phyloP scores from a whole-genome alignment of 331 rosid species.

The Quercus phellos region DNA sequence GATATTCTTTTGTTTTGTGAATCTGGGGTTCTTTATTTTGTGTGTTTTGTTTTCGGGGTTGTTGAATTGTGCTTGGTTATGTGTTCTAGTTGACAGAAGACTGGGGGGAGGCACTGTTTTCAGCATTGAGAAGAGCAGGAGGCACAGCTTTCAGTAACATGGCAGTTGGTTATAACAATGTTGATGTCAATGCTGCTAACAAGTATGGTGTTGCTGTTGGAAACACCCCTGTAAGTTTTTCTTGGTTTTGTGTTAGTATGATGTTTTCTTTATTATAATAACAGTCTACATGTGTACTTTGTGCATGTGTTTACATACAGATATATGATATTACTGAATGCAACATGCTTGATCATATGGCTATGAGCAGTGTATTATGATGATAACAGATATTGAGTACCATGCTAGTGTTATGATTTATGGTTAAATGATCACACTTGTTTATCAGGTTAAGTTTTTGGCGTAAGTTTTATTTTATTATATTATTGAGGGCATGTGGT shows the following conservation, averaged over 20 bases:
- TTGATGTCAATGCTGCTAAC: conserved; percentile 82
- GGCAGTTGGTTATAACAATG: conserved; percentile 98
- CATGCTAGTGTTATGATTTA: neutral
- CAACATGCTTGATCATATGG: neutral
- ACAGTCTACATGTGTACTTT: neutral
- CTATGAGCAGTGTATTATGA: neutral
- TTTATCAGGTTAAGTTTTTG: too few relatives aligned
- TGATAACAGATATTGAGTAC: neutral
- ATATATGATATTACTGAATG: neutral
- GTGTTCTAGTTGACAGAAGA: conserved; percentile 84
- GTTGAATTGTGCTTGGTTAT: conserved; percentile 7
- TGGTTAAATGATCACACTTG: neutral
- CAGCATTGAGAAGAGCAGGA: conserved; percentile 92
- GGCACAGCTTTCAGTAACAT: conserved; percentile 92
- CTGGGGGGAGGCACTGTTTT: conserved; percentile 96
- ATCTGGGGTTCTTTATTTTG: neutral
- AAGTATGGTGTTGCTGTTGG: conserved; percentile 96
- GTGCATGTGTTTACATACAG: neutral
- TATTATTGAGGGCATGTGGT: too few relatives aligned
- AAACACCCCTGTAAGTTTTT: conserved; percentile 80
- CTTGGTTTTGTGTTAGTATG: neutral
- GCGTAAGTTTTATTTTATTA: too few relatives aligned
- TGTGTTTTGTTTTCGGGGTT: conserved; percentile 9
- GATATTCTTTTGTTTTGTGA: neutral
- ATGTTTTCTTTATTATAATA: neutral